Evolutionary conservation across 1,284 basidiomycete species (phyloP).

Genomic region (Leccinum pseudoinsigne): DNA sequence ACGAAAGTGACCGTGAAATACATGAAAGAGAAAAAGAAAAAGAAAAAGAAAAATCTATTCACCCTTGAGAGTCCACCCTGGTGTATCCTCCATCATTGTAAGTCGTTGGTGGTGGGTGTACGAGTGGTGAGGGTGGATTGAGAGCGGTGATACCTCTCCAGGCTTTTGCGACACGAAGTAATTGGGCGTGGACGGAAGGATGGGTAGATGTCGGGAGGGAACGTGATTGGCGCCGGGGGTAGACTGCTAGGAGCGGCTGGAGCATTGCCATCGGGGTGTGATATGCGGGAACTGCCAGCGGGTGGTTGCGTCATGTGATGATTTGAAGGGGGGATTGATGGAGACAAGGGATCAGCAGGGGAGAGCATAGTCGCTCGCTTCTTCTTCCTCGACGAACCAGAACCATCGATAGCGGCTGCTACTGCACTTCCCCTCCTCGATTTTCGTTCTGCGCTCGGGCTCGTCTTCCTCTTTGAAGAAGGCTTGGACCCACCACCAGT

Average conservation of each 20-base stretch:
- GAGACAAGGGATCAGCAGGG: conserved; percentile 23
- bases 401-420: conserved; percentile 37
- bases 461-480: conserved; percentile 34
- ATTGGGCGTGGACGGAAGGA: conserved; percentile 50
- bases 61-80: conserved; percentile 32
- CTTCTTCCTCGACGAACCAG: conserved; percentile 38
- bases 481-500: conserved; percentile 19
- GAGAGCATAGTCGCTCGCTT: conserved; percentile 42
- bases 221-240: conserved; percentile 31
- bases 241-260: conserved; percentile 27
- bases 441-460: conserved; percentile 50
- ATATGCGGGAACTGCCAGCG: conserved; percentile 18
- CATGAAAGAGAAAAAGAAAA: neutral
- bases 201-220: conserved; percentile 42
- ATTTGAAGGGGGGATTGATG: conserved; percentile 20
- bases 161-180: conserved; percentile 57
- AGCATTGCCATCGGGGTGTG: conserved; percentile 20
- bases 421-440: conserved; percentile 41
- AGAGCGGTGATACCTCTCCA: conserved; percentile 74
- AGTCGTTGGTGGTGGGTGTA: conserved; percentile 23
- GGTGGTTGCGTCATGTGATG: conserved; percentile 14
- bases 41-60: conserved; percentile 18
- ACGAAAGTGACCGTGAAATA: neutral
- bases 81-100: conserved; percentile 23
- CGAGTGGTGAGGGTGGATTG: conserved; percentile 30